Conservation (phyloP, 768 basidiomycete genomes). For the Clitopilus hobsonii region DNA sequence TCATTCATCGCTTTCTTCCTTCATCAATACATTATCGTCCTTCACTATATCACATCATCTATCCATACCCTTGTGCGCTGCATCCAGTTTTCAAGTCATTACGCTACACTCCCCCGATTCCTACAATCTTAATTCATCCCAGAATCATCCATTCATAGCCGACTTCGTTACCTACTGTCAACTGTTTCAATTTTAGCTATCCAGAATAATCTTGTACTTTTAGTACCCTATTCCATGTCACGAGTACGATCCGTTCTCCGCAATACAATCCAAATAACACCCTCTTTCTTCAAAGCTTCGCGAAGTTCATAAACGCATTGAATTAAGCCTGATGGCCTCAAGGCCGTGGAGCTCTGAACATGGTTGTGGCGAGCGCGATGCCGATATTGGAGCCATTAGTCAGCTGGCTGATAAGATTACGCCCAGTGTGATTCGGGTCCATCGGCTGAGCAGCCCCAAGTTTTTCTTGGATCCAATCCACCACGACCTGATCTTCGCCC, state of each 20-base stretch:
- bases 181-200: too few relatives aligned
- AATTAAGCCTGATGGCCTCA: background rate
- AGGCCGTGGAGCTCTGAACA: background rate
- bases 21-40: background rate
- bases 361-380: background rate
- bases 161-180: too few relatives aligned
- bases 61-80: too few relatives aligned
- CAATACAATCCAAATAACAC: background rate
- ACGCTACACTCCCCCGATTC: background rate
- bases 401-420: background rate
- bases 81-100: background rate
- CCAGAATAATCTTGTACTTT: background rate
- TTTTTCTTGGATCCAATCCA: background rate
- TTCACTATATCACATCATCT: too few relatives aligned
- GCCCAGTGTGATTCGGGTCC: too few relatives aligned
- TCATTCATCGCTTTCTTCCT: background rate
- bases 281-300: background rate
- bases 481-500: slow-evolving; percentile 7
- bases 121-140: too few relatives aligned
- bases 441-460: background rate
- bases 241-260: background rate
- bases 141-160: too few relatives aligned
- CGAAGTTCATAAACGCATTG: background rate
- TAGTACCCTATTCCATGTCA: background rate
- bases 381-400: too few relatives aligned